These are phyloP conservation scores for Fusarium sp. DNA, from an alignment of 2,329 filamentous ascomycete genomes.

Conservation along the genomic window DNA sequence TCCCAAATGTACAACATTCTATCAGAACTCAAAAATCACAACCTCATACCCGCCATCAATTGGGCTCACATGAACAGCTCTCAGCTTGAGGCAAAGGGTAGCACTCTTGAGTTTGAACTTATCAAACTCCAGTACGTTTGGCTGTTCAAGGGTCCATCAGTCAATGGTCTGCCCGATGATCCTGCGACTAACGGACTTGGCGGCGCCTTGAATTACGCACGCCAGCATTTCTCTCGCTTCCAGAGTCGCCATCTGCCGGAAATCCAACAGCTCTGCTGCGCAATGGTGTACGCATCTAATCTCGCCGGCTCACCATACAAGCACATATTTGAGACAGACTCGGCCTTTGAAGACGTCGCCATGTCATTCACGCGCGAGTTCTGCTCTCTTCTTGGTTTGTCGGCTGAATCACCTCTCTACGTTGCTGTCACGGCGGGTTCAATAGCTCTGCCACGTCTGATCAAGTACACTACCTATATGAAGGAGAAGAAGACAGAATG, in stretches of 20 bases:
- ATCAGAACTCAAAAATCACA: constrained; percentile 77
- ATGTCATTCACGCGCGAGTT: constrained; percentile 94
- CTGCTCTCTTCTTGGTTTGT: constrained; percentile 89
- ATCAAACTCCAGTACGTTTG: constrained; percentile 90
- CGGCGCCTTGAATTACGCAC: constrained; percentile 81
- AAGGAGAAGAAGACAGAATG: constrained; percentile 92
- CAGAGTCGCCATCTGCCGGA: constrained; percentile 80
- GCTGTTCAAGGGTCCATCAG: constrained; percentile 76
- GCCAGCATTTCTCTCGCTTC: constrained; percentile 79
- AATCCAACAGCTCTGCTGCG: constrained; percentile 83
- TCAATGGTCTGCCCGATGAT: constrained; percentile 68
- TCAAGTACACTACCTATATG: constrained; percentile 90
- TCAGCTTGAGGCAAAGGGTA: constrained; percentile 82
- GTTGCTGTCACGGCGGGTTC: constrained; percentile 92
- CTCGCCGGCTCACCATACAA: constrained; percentile 81
- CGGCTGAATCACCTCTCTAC: constrained; percentile 92
- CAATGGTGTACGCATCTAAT: constrained; percentile 83
- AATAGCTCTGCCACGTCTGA: constrained; percentile 87
- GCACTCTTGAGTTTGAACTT: constrained; percentile 95
- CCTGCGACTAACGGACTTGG: constrained; percentile 64
- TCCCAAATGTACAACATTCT: constrained; percentile 92
- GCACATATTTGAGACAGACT: constrained; percentile 79
- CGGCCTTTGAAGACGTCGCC: constrained; percentile 85
- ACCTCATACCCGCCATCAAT: constrained; percentile 84
- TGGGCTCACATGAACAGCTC: constrained; percentile 83